A percentile compares a stretch with the other conserved stretches of the same genome.
Conservation (phyloP, 2,329 filamentous ascomycete species). For the Trichoderma sp. region DNA sequence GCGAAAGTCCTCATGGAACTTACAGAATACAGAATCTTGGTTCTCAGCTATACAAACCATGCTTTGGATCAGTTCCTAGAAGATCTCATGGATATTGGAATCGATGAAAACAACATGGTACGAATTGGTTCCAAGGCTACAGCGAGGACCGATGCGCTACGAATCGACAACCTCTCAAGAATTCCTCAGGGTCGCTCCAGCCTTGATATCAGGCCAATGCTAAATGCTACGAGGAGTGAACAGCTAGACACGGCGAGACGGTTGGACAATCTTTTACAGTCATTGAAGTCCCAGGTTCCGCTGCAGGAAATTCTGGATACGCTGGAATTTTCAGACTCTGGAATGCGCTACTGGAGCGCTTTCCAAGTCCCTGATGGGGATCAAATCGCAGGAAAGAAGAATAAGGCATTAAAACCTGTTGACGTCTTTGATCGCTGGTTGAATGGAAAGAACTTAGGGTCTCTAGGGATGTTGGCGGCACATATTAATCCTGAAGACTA, state of each 20-base stretch:
- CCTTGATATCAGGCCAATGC: not conserved
- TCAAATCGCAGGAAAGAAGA: constrained; percentile 45
- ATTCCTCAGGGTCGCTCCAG: not conserved
- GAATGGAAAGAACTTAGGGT: not conserved
- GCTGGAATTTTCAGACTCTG: constrained; percentile 54
- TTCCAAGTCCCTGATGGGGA: constrained; percentile 58
- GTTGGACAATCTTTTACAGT: not conserved
- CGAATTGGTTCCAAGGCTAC: constrained; percentile 64
- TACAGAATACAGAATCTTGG: constrained; percentile 56
- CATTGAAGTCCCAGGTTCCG: not conserved
- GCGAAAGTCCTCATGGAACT: constrained; percentile 56
- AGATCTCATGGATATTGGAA: constrained; percentile 62
- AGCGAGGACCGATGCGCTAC: constrained; percentile 47
- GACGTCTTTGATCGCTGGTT: constrained; percentile 30
- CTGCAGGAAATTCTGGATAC: constrained; percentile 34
- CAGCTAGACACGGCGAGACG: not conserved
- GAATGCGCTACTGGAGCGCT: constrained; percentile 55
- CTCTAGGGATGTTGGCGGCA: not conserved
- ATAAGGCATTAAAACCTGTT: constrained; percentile 42
- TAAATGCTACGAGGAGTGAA: not conserved
- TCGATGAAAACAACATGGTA: constrained; percentile 52
- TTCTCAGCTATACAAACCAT: constrained; percentile 68
- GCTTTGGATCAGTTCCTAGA: constrained; percentile 60
- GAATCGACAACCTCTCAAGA: constrained; percentile 44
- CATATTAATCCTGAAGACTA: constrained; percentile 31